Base-by-base conservation (phyloP, 2,329 filamentous ascomycete species). In the Endoconidiophora laricicola region DNA sequence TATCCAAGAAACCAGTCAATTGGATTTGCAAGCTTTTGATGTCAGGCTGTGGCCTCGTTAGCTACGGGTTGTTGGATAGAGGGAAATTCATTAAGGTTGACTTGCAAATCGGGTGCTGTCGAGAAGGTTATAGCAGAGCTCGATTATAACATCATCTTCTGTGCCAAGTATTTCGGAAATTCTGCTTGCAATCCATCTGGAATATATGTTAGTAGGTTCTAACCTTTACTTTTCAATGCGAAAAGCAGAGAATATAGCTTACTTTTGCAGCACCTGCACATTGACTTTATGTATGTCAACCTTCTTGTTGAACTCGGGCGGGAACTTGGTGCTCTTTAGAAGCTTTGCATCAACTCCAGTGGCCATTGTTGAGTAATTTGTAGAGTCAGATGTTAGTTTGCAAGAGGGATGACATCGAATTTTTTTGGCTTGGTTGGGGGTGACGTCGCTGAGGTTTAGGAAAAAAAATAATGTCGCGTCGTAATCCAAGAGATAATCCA, bases 201-300 rank as follows among this genome's bases (percentile, higher is more conserved):
- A 52, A 29, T 48, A 46, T 33, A 20, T 36, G 43, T 52, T 42
- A 43, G 43, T 7, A 49, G 41, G 20, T 23, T 4, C 26, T 48
- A 14, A 39, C 38, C n/a, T 26, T 12, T 46, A 48, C 14, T 40
- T 9, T 40, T 29, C 12, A 12, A 20, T 23, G 14, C 22, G 29
- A 12, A 33, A 12, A 33, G 9, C 12, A 14, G 26, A 41, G 12
- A 4, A 46, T 48, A 18, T 37, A 54, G 67, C 80, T 61, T 62
- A 93, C 85, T 91, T 94, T 74, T 95, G 95, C 79, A 98, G 94
- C 50, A 98, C 85, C 65, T 94, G 86, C 46, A 94, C 72, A 62
- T 98, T 95, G 65, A 98, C 87, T 69, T 96, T 96, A 58, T 81
- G 78, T 78, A 93, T 94, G 69, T 98, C 88, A 56, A 98, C 91